Percentiles rank a stretch among this genome's conserved stretches.
Conservation (phyloP, 2,329 filamentous ascomycete genomes). For the Anthostomella pinea region DNA sequence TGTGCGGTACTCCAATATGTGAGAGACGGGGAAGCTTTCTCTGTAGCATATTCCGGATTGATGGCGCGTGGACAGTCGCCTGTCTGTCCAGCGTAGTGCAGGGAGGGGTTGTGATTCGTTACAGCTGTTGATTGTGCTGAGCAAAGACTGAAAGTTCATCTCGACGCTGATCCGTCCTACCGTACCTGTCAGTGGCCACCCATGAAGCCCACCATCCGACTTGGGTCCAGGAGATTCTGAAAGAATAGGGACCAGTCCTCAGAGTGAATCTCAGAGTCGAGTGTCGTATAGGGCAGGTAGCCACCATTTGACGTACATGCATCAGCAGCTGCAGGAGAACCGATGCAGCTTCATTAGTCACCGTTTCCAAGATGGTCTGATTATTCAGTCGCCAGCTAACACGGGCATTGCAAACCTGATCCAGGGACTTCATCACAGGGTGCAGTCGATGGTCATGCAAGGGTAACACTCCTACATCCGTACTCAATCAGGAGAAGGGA, state of each 20-base stretch:
- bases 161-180: slow-evolving; percentile 12
- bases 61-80: no score
- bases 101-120: slow-evolving; percentile 23
- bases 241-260: no score
- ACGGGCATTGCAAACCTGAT: background rate
- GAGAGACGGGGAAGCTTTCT: no score
- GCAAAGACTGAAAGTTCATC: no score
- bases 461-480: background rate
- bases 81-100: slow-evolving; percentile 2
- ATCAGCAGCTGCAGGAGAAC: slow-evolving; percentile 27
- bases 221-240: no score
- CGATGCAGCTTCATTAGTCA: slow-evolving; percentile 22
- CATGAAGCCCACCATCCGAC: no score
- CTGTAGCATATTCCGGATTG: slow-evolving; percentile 4
- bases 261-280: background rate
- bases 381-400: slow-evolving; percentile 2
- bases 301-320: slow-evolving; percentile 27
- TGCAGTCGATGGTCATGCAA: background rate
- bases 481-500: background rate
- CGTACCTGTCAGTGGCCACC: slow-evolving; percentile 16
- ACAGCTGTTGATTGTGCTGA: slow-evolving; percentile 12
- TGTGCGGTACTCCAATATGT: no score
- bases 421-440: background rate
- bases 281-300: slow-evolving; percentile 13
- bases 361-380: no score